Evolutionary conservation across 768 basidiomycete genomes (phyloP).

Genomic region (Dacryopinax spathularia): DNA sequence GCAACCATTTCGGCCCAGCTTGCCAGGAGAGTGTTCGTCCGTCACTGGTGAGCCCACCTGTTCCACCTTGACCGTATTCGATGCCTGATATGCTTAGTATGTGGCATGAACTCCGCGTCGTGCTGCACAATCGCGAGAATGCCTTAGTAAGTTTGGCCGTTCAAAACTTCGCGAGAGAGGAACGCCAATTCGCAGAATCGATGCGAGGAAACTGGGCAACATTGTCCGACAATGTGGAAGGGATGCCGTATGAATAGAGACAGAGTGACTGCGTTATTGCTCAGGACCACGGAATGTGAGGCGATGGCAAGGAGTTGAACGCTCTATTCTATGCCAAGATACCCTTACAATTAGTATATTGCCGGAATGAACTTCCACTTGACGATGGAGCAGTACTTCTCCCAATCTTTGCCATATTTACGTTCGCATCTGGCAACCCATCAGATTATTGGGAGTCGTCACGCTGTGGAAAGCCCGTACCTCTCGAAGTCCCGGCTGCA

Average conservation of each 20-base stretch:
- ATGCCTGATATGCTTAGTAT: slow-evolving; percentile 36
- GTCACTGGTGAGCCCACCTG: slow-evolving; percentile 49
- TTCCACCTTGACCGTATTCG: neutral
- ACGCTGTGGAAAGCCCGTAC: slow-evolving; percentile 26
- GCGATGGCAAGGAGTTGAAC: neutral
- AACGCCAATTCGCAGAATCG: slow-evolving; percentile 50
- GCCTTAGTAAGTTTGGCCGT: slow-evolving; percentile 59
- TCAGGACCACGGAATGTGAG: too few species aligned
- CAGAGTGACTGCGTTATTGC: neutral
- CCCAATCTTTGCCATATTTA: slow-evolving; percentile 95
- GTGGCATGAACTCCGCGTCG: slow-evolving; percentile 92
- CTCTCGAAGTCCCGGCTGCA: slow-evolving; percentile 90
- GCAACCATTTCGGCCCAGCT: slow-evolving; percentile 60
- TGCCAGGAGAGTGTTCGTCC: slow-evolving; percentile 70
- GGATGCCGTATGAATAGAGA: slow-evolving; percentile 68
- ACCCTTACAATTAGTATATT: slow-evolving; percentile 42
- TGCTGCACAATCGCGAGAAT: slow-evolving; percentile 83
- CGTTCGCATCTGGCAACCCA: slow-evolving; percentile 44
- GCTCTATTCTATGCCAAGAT: slow-evolving; percentile 1
- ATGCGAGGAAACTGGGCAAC: slow-evolving; percentile 61
- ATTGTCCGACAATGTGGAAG: slow-evolving; percentile 51
- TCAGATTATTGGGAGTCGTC: slow-evolving; percentile 7
- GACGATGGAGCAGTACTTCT: slow-evolving; percentile 72
- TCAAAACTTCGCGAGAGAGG: slow-evolving; percentile 59
- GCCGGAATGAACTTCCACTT: slow-evolving; percentile 83